A percentile compares a stretch with the other conserved stretches of the same genome.
Evolutionary conservation across 2,329 filamentous ascomycete genomes (phyloP).

Genomic region (Penicillium sp.): DNA sequence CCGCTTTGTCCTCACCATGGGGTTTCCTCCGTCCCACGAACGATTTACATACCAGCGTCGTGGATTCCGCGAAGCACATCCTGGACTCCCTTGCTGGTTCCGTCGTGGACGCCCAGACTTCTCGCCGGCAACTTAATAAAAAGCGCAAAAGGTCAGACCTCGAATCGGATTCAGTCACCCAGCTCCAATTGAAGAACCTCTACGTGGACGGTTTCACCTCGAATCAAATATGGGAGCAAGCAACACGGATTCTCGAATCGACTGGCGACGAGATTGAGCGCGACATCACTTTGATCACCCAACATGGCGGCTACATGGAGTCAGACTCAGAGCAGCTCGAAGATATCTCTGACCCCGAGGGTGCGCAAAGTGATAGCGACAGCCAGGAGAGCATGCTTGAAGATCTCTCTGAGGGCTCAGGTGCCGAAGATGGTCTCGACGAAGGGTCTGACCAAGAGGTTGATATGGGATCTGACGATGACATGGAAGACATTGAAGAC

Average conservation of each 20-base stretch:
- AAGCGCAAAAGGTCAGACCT: slow-evolving; percentile 70
- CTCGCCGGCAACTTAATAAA: slow-evolving; percentile 64
- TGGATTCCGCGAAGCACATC: slow-evolving; percentile 74
- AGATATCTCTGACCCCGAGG: slow-evolving; percentile 14
- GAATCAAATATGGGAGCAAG: slow-evolving; percentile 92
- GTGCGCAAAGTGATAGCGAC: slow-evolving; percentile 16
- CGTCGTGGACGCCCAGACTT: slow-evolving; percentile 69
- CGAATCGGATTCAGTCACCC: slow-evolving; percentile 44
- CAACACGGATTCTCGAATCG: slow-evolving; percentile 73
- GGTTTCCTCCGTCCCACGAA: slow-evolving; percentile 71
- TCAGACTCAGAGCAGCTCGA: slow-evolving; percentile 7
- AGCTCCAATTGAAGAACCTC: slow-evolving; percentile 77
- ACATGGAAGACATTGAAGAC: slow-evolving; percentile 7
- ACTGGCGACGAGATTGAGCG: slow-evolving; percentile 54
- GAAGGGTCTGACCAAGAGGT: slow-evolving; percentile 12
- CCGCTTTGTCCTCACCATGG: slow-evolving; percentile 62
- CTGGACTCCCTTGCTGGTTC: slow-evolving; percentile 74
- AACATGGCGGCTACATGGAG: slow-evolving; percentile 18
- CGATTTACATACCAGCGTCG: slow-evolving; percentile 64
- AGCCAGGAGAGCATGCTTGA: slow-evolving; percentile 15
- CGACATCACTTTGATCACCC: slow-evolving; percentile 40
- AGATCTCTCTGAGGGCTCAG: slow-evolving; percentile 11
- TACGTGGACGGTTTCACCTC: slow-evolving; percentile 84
- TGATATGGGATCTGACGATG: slow-evolving; percentile 6
- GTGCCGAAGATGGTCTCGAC: slow-evolving; percentile 14